These are phyloP conservation scores for Ochromonas danica DNA, from an alignment of 108 stramenopile genomes.

Conservation along the genomic window DNA sequence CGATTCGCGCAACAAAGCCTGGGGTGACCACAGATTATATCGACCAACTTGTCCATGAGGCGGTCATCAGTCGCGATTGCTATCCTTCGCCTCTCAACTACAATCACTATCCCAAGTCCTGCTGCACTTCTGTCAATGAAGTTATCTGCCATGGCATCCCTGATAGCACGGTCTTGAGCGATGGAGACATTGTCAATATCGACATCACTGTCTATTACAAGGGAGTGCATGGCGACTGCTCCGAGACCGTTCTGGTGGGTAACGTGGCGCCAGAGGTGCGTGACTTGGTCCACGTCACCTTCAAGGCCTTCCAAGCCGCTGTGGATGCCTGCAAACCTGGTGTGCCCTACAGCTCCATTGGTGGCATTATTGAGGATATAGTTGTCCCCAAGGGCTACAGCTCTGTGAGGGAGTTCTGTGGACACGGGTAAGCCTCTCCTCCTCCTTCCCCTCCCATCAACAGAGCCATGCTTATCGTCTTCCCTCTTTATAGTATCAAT, in stretches of 20 bases:
- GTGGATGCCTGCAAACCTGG: constrained; percentile 59
- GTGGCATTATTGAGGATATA: constrained; percentile 82
- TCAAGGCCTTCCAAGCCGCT: constrained; percentile 52
- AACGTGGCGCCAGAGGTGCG: constrained; percentile 64
- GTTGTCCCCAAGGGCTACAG: constrained; percentile 59
- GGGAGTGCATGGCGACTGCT: constrained; percentile 96
- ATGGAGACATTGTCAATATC: constrained; percentile 90
- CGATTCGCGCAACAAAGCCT: constrained; percentile 1
- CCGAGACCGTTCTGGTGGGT: constrained; percentile 94
- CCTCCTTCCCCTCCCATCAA: background rate
- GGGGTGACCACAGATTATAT: constrained; percentile 42
- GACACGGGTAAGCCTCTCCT: constrained; percentile 66
- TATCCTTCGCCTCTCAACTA: constrained; percentile 62
- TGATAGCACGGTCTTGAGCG: constrained; percentile 72
- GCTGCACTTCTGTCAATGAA: constrained; percentile 58
- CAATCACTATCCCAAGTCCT: constrained; percentile 38
- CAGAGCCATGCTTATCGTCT: background rate
- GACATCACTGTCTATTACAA: constrained; percentile 87
- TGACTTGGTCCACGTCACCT: constrained; percentile 60
- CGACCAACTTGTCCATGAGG: constrained; percentile 53
- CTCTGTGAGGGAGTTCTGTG: constrained; percentile 80
- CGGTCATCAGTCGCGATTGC: constrained; percentile 42
- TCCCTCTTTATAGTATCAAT: constrained; percentile 66
- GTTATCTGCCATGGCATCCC: constrained; percentile 99
- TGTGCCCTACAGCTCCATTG: constrained; percentile 82